These are phyloP conservation scores for Phoma herbarum DNA, from an alignment of 2,329 filamentous ascomycete species.

Conservation along the genomic window DNA sequence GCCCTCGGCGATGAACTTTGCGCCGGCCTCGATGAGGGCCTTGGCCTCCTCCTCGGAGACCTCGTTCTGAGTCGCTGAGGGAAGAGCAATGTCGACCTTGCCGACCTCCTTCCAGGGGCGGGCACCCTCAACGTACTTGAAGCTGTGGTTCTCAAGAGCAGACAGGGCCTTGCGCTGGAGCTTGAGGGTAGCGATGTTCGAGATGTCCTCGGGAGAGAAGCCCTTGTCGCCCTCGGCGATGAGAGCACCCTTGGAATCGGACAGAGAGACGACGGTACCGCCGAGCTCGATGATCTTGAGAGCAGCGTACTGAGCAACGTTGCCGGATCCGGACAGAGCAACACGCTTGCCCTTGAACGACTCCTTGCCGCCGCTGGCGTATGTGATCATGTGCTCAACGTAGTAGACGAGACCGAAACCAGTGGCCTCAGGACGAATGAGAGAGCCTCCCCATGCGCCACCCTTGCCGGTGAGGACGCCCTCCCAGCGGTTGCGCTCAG, in stretches of 20 bases:
- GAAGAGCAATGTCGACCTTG: slow-evolving; percentile 89
- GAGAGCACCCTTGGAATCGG: slow-evolving; percentile 87
- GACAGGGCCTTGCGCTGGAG: slow-evolving; percentile 84
- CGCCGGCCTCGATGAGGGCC: slow-evolving; percentile 77
- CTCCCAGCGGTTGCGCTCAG: slow-evolving; percentile 89
- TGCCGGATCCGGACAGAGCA: slow-evolving; percentile 94
- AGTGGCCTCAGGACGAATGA: slow-evolving; percentile 96
- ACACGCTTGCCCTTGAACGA: slow-evolving; percentile 91
- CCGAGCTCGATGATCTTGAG: slow-evolving; percentile 97
- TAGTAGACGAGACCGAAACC: slow-evolving; percentile 93
- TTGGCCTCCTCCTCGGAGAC: slow-evolving; percentile 90
- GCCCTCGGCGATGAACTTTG: slow-evolving; percentile 90
- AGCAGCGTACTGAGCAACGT: slow-evolving; percentile 97
- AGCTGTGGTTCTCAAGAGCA: slow-evolving; percentile 72
- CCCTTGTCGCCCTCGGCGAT: slow-evolving; percentile 74
- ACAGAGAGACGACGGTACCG: slow-evolving; percentile 89
- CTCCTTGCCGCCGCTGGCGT: slow-evolving; percentile 80
- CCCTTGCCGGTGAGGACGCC: slow-evolving; percentile 97
- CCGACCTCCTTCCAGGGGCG: slow-evolving; percentile 92
- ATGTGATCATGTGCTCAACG: slow-evolving; percentile 67
- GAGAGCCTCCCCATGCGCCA: slow-evolving; percentile 85
- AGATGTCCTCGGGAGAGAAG: slow-evolving; percentile 82
- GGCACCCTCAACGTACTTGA: slow-evolving; percentile 86
- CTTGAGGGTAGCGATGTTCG: slow-evolving; percentile 84
- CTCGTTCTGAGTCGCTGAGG: slow-evolving; percentile 97